phyloP scores from a whole-genome alignment of 73 alveolate species.

The Paraurostyla sp. region DNA sequence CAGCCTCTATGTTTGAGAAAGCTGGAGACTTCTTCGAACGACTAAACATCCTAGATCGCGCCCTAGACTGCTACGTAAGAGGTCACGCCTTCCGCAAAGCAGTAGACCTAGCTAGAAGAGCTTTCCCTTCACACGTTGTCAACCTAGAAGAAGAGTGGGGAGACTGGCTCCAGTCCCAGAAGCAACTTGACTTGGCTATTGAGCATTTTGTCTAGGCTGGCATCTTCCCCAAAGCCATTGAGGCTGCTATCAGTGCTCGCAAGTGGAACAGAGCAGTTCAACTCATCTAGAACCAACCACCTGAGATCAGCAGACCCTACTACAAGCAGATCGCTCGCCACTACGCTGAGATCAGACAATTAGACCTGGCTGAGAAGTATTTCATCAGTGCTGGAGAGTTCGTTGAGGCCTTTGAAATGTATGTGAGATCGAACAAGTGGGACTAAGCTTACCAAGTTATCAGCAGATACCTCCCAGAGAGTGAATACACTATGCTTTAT shows the following conservation, averaged over 20 bases:
- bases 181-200: conserved; percentile 91
- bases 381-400: conserved; percentile 97
- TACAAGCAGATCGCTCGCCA: conserved; percentile 98
- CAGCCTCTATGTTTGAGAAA: conserved; percentile 98
- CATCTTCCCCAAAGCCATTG: conserved; percentile 98
- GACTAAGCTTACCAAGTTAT: conserved; percentile 97
- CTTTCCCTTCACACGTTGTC: conserved; percentile 80
- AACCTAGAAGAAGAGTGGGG: conserved; percentile 99
- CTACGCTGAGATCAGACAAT: conserved; percentile 98
- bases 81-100: conserved; percentile 99
- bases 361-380: conserved; percentile 98
- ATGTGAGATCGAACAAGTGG: conserved; percentile 97
- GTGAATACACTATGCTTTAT: conserved; percentile 93
- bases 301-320: conserved; percentile 98
- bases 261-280: conserved; percentile 98
- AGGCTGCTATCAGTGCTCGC: conserved; percentile 98
- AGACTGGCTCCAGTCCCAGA: conserved; percentile 95
- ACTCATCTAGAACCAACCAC: conserved; percentile 94
- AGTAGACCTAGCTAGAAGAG: conserved; percentile 85
- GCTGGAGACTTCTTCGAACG: conserved; percentile 99
- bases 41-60: conserved; percentile 97
- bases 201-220: conserved; percentile 98
- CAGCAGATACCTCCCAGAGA: conserved; percentile 95
- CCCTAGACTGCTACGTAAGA: conserved; percentile 98
- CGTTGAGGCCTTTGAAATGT: conserved; percentile 98